These are phyloP conservation scores for Mortierella sp. DNA, from an alignment of 371 early-diverging fungal genomes.

Conservation along the genomic window DNA sequence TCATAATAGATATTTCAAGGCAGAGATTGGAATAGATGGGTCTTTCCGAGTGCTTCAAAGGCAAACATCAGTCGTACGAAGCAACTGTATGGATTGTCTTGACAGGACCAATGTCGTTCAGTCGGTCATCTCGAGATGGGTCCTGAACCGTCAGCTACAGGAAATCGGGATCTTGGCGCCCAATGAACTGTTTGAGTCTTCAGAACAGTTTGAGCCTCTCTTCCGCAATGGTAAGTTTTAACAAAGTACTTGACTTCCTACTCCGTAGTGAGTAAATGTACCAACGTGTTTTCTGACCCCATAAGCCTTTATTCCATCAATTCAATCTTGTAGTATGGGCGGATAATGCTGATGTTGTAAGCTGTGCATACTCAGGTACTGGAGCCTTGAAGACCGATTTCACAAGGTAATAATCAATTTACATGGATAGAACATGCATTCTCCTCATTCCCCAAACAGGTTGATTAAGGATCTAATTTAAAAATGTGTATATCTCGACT, in stretches of 20 bases:
- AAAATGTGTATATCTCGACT: no score
- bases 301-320: background rate
- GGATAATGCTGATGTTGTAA: conserved; percentile 98
- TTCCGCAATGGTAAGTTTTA: conserved; percentile 52
- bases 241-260: no score
- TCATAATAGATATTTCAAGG: conserved; percentile 32
- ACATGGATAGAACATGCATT: no score
- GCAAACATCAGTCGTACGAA: conserved; percentile 91
- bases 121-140: conserved; percentile 82
- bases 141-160: conserved; percentile 74
- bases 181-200: conserved; percentile 67
- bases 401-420: conserved; percentile 66
- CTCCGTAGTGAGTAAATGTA: background rate
- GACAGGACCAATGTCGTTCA: conserved; percentile 99
- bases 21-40: conserved; percentile 20
- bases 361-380: conserved; percentile 97
- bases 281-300: background rate
- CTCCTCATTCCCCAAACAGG: no score
- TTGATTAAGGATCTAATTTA: no score
- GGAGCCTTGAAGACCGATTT: conserved; percentile 98
- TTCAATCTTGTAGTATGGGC: conserved; percentile 85
- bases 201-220: conserved; percentile 42
- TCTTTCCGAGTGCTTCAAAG: conserved; percentile 51
- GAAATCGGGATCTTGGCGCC: conserved; percentile 67
- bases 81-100: conserved; percentile 99